Conservation (phyloP, 2,329 filamentous ascomycete genomes). For the Aspergillus phoenicis region DNA sequence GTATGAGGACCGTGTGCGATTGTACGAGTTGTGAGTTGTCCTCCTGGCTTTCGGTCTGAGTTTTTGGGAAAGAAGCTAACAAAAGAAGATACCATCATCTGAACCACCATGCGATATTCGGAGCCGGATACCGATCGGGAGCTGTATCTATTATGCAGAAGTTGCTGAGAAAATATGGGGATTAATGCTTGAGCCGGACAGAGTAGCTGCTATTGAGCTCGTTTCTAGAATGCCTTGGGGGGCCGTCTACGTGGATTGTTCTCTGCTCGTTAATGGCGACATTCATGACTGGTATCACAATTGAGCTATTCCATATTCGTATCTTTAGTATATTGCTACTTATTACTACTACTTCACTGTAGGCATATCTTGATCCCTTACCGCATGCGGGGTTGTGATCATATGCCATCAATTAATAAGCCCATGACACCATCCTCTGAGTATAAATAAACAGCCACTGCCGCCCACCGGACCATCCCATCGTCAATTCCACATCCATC, state of each 20-base stretch:
- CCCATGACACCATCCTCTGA: slow-evolving; percentile 13
- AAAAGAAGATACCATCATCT: slow-evolving; percentile 75
- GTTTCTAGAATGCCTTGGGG: not conserved
- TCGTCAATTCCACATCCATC: slow-evolving; percentile 16
- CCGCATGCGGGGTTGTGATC: slow-evolving; percentile 1
- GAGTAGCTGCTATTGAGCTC: not conserved
- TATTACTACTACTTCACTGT: not conserved
- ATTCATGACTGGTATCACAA: not conserved
- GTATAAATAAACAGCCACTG: not conserved
- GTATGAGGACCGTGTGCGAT: slow-evolving; percentile 76
- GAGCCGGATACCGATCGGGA: slow-evolving; percentile 72
- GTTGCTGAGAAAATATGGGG: slow-evolving; percentile 71
- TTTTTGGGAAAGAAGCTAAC: slow-evolving; percentile 14
- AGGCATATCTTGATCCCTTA: not conserved
- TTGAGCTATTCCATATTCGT: not conserved
- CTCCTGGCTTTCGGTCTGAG: not conserved
- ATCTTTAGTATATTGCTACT: not conserved
- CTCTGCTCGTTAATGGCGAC: not conserved
- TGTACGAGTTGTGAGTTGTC: slow-evolving; percentile 79
- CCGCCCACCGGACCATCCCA: not conserved
- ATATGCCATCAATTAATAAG: slow-evolving; percentile 10
- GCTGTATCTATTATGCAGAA: slow-evolving; percentile 78
- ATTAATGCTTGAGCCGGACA: not conserved
- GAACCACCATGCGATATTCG: slow-evolving; percentile 86
- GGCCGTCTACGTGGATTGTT: not conserved